phyloP scores from a whole-genome alignment of 2,329 filamentous ascomycete genomes.

The Tolypocladium nubicola region DNA sequence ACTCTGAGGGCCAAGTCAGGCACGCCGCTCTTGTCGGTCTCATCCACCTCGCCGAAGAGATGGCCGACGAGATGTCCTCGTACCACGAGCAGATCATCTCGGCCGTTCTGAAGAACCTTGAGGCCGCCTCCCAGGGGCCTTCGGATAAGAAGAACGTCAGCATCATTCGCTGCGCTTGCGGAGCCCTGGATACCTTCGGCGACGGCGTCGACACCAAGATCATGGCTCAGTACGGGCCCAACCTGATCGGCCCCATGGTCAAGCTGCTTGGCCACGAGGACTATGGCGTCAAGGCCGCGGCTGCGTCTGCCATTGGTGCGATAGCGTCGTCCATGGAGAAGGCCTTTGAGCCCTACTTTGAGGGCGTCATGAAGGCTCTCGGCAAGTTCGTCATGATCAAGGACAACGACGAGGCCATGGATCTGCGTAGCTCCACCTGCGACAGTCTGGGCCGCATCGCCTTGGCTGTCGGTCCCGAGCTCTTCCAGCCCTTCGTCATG shows the following conservation, averaged over 20 bases:
- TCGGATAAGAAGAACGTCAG: slow-evolving; percentile 66
- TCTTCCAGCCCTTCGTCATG: slow-evolving; percentile 85
- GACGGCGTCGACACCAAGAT: slow-evolving; percentile 72
- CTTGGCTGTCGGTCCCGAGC: slow-evolving; percentile 69
- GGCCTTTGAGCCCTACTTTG: slow-evolving; percentile 84
- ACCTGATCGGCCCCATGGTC: slow-evolving; percentile 77
- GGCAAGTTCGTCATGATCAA: slow-evolving; percentile 77
- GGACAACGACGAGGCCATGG: slow-evolving; percentile 79
- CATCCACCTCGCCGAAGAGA: slow-evolving; percentile 83
- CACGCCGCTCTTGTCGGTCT: slow-evolving; percentile 81
- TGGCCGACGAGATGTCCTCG: slow-evolving; percentile 78
- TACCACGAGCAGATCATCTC: slow-evolving; percentile 80
- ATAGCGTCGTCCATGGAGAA: slow-evolving; percentile 78
- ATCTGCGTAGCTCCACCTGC: slow-evolving; percentile 79
- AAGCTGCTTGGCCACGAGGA: slow-evolving; percentile 76
- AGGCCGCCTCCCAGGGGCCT: slow-evolving; percentile 61
- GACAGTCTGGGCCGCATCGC: slow-evolving; percentile 93
- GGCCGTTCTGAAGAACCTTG: slow-evolving; percentile 78
- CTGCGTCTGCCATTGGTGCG: slow-evolving; percentile 81
- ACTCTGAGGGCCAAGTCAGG: slow-evolving; percentile 74
- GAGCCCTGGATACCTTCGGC: slow-evolving; percentile 83
- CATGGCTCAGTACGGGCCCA: slow-evolving; percentile 70
- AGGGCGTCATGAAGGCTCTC: slow-evolving; percentile 81
- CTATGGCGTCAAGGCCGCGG: slow-evolving; percentile 79
- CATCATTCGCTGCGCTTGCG: slow-evolving; percentile 83